Conservation (phyloP, 2,329 filamentous ascomycete species). For the Lizonia empirigonia region DNA sequence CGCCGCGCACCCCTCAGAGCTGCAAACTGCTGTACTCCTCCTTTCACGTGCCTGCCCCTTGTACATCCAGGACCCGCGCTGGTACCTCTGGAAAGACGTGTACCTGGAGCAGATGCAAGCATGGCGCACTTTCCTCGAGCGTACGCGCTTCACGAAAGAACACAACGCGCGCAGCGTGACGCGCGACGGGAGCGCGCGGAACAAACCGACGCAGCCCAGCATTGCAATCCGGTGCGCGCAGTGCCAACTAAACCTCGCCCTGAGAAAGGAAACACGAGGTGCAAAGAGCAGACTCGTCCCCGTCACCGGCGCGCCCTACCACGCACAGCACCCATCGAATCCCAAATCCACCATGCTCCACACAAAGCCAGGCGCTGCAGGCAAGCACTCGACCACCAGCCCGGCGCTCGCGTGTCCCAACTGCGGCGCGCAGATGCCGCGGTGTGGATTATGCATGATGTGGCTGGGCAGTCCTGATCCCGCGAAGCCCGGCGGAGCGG, state of each 20-base stretch:
- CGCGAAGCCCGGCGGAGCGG: conserved; percentile 47
- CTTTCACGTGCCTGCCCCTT: conserved; percentile 75
- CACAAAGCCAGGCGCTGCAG: conserved; percentile 15
- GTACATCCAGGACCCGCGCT: conserved; percentile 78
- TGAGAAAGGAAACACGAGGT: conserved; percentile 36
- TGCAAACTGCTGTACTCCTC: conserved; percentile 78
- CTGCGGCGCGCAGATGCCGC: conserved; percentile 67
- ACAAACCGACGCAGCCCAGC: conserved; percentile 68
- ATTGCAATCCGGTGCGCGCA: conserved; percentile 78
- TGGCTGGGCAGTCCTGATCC: conserved; percentile 66
- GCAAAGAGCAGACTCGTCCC: conserved; percentile 31
- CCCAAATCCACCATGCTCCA: conserved; percentile 5
- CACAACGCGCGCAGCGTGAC: conserved; percentile 71
- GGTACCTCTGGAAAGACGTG: conserved; percentile 76
- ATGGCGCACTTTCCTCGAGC: conserved; percentile 72
- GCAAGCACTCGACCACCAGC: conserved; percentile 11
- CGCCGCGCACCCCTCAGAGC: conserved; percentile 70
- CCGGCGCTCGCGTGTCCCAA: conserved; percentile 63
- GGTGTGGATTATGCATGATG: conserved; percentile 66
- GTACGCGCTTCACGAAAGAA: conserved; percentile 78
- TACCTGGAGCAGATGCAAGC: conserved; percentile 73
- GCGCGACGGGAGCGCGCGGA: conserved; percentile 65
- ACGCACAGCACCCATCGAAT: conserved; percentile 3
- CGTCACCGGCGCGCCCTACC: conserved; percentile 12
- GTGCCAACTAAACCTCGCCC: conserved; percentile 65